Percentiles rank a stretch among this genome's conserved stretches.
phyloP scores from a whole-genome alignment of 2,329 filamentous ascomycete species.

The Colletotrichum orchidophilum region DNA sequence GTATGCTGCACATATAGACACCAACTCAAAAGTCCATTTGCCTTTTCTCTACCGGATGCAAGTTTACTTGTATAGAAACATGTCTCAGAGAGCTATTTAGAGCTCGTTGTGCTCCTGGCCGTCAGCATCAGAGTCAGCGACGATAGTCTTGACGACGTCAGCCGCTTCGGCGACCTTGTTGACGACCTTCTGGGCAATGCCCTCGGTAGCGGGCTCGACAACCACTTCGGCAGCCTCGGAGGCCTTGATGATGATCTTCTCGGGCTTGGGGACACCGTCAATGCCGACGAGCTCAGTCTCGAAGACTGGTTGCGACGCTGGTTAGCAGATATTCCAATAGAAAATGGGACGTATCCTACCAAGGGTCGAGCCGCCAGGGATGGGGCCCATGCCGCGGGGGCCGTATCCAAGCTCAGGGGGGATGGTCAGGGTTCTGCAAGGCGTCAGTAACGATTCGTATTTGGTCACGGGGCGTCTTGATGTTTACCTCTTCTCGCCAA shows the following conservation, averaged over 20 bases:
- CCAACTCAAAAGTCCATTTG: background rate
- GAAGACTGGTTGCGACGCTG: conserved; percentile 67
- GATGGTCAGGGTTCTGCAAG: conserved; percentile 78
- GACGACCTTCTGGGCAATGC: conserved; percentile 56
- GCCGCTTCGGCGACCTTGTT: conserved; percentile 57
- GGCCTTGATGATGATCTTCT: conserved; percentile 55
- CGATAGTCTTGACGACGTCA: conserved; percentile 60
- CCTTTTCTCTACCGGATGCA: conserved; percentile 5
- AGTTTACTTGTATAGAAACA: background rate
- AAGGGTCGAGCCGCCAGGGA: conserved; percentile 82
- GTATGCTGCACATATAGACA: background rate
- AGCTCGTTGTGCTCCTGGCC: conserved; percentile 69
- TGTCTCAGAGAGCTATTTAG: conserved; percentile 41
- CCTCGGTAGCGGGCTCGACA: conserved; percentile 46
- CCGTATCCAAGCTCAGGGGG: conserved; percentile 90
- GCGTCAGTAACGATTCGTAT: conserved; percentile 23
- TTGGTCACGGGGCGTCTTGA: background rate
- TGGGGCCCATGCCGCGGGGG: conserved; percentile 77
- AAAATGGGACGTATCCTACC: conserved; percentile 52
- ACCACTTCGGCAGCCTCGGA: conserved; percentile 42
- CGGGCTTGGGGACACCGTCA: conserved; percentile 70
- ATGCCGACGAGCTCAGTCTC: conserved; percentile 92
- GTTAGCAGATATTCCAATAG: background rate
- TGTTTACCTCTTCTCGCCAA: conserved; percentile 81
- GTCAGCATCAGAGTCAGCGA: conserved; percentile 63